A percentile compares a stretch with the other conserved stretches of the same genome.
Evolutionary conservation across 1,284 basidiomycete genomes (phyloP).

Genomic region (Moniliella sp.): DNA sequence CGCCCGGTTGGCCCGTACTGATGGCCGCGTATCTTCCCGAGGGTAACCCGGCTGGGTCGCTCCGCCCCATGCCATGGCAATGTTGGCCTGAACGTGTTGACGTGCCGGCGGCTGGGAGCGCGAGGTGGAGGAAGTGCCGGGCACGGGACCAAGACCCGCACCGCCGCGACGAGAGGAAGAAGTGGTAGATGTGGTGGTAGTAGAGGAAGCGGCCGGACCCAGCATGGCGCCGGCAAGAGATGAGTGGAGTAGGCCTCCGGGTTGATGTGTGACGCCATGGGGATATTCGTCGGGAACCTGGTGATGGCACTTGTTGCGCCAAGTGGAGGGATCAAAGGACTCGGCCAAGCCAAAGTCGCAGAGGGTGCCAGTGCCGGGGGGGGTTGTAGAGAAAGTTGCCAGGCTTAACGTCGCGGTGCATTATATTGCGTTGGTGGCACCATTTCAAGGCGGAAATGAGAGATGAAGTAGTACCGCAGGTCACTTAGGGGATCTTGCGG

Average conservation of each 20-base stretch:
- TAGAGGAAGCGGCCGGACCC: background rate
- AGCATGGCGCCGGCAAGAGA: background rate
- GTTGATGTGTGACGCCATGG: constrained; percentile 22
- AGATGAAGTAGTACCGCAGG: constrained; percentile 67
- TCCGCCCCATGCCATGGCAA: too few species aligned
- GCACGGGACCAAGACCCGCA: too few species aligned
- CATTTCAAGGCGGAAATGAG: constrained; percentile 74
- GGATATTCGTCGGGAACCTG: constrained; percentile 16
- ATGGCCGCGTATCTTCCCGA: constrained; percentile 38
- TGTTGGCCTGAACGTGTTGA: too few species aligned
- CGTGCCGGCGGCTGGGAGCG: too few species aligned
- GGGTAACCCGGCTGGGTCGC: too few species aligned
- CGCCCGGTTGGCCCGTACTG: constrained; percentile 80
- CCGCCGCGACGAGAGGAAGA: constrained; percentile 24
- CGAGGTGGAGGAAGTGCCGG: too few species aligned
- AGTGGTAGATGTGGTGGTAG: constrained; percentile 7
- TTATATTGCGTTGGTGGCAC: constrained; percentile 65
- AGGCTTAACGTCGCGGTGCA: constrained; percentile 93
- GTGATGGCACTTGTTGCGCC: constrained; percentile 31
- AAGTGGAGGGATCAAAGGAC: constrained; percentile 21
- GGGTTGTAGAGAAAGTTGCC: constrained; percentile 93
- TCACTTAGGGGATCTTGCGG: constrained; percentile 49
- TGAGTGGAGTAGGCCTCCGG: constrained; percentile 9
- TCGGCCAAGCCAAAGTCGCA: constrained; percentile 70
- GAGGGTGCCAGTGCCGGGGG: constrained; percentile 57